Base-by-base conservation (phyloP, 2,329 filamentous ascomycete species). In the Botryosphaeria dothidea region DNA sequence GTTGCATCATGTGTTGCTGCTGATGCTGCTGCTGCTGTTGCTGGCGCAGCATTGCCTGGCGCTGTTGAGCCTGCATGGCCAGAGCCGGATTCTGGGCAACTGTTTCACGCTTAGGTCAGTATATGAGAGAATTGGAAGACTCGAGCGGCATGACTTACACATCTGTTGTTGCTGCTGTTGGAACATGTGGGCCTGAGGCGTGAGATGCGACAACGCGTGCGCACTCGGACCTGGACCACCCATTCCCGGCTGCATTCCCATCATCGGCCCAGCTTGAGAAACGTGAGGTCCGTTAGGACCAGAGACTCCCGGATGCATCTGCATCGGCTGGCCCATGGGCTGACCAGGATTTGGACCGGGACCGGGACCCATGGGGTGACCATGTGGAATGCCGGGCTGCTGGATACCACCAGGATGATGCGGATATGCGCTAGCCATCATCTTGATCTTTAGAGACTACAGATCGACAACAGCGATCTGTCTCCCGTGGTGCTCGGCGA, bases 161-260 rank as follows among this genome's bases (percentile, higher is more conserved):
- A 66, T 56, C 36, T 66, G 64, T 29, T 79, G 80, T 60, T 79
- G 80, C 66, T 83, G 82, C 38, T 60, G 62, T 69, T 83, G 82
- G 69, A 86, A 83, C 75, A 86, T 81, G 66, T 84, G 85, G 66
- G 82, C 82, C 70, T 85, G 83, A 13, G 90, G 89, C 72, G 83
- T 91, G 62, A 93, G 75, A 74, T 93, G 91, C 73, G 90, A 88
- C 71, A 93, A 79, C 19, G 88, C 88, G 78, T 92, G 90, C 66
- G 86, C 85, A 77, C 87, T 90, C 27, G 83, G 84, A 65, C 81
- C 80, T 29, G 81, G 81, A 66, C 86, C 86, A 62, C 82, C 85
- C 68, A 80, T 81, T 67, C 89, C 87, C 31, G 89, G 89, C 68
- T 90, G 90, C 87, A 93, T 92, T 65, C 86, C 88, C 90, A 93